Base-by-base conservation (phyloP, 805 yeast species). In the Cyberlindnera nakhonratchasimensis region DNA sequence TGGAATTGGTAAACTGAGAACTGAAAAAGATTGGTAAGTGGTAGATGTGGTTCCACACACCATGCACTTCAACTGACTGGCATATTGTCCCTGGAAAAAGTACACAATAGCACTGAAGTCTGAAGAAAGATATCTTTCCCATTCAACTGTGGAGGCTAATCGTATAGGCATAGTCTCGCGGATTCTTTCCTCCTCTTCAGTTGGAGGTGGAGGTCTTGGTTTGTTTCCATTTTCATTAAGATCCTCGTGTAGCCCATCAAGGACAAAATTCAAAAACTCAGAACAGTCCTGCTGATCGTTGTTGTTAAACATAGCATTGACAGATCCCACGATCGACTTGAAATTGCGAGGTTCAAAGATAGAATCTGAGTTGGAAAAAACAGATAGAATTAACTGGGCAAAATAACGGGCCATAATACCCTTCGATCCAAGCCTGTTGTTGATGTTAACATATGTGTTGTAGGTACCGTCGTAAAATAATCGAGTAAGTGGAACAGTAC, bases 71-170 rank as follows among this genome's bases (percentile, higher is more conserved):
- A 90, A 67, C 40, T 77, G 81, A n/a, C 95, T 85, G 37, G 84
- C 72, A 54, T 82, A 85, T 62, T 90, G 97, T 1, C 97, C 98
- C 58, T 87, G 95, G 59, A 87, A 87, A 39, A 79, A 73, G 51
- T 86, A 90, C 2, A 86, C 93, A 19, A 90, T 74, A 1, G 82
- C 72, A 29, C 96, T 87, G 50, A 82, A 80, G 58, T 90, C 88
- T 17, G 86, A 74, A 44, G 79, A 80, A 42, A 87, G 66, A 58
- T 88, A 88, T 43, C 95, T 68, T 55, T 86, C 96, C 98, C 98
- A 90, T 59, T 90, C 96, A 37, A 88, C 77, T 0, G 93, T 77
- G 0, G 96, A 81, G 0, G 96, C 96, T 20, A 85, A 69, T 43
- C 96, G 71, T 2, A 88, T 71, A 0, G 95, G 84, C 55, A 87